Evolutionary conservation across 2,329 filamentous ascomycete genomes (phyloP).

Genomic region (Clonostachys sp.): DNA sequence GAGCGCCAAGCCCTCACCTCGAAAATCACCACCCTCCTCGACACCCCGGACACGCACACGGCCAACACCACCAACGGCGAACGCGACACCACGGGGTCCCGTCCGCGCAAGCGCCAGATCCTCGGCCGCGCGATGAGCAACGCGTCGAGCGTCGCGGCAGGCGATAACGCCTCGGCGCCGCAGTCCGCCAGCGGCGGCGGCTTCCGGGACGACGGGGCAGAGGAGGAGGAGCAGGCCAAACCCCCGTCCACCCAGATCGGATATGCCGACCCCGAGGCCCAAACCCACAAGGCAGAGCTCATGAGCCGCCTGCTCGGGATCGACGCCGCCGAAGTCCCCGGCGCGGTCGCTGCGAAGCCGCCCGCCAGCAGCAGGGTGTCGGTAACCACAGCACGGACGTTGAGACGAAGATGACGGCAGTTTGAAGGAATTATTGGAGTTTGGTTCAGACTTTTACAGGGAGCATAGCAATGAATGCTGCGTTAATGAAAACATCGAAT

Average conservation of each 20-base stretch:
- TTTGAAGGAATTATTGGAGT: background rate
- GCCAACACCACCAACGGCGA: constrained; percentile 5
- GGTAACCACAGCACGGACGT: background rate
- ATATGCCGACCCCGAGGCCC: constrained; percentile 46
- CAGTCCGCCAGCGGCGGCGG: constrained; percentile 4
- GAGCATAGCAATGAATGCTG: background rate
- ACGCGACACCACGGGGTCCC: constrained; percentile 6
- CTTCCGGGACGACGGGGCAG: constrained; percentile 2
- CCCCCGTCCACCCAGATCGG: constrained; percentile 47
- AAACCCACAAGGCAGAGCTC: constrained; percentile 33
- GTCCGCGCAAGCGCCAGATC: constrained; percentile 39
- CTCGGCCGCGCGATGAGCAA: constrained; percentile 56
- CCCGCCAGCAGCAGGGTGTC: background rate
- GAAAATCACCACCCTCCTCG: constrained; percentile 36
- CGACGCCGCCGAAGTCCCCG: constrained; percentile 2
- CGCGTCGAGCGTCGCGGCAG: constrained; percentile 39
- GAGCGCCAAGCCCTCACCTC: constrained; percentile 35
- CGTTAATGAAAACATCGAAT: no score
- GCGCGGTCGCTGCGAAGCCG: background rate
- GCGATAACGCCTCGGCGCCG: constrained; percentile 18
- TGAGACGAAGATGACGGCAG: background rate
- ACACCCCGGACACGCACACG: constrained; percentile 13
- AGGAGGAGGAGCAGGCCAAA: constrained; percentile 7
- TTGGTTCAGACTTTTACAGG: background rate
- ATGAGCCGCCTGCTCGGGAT: constrained; percentile 36